Base-by-base conservation (phyloP, 352 stramenopile species). In the Phytophthora europaea region DNA sequence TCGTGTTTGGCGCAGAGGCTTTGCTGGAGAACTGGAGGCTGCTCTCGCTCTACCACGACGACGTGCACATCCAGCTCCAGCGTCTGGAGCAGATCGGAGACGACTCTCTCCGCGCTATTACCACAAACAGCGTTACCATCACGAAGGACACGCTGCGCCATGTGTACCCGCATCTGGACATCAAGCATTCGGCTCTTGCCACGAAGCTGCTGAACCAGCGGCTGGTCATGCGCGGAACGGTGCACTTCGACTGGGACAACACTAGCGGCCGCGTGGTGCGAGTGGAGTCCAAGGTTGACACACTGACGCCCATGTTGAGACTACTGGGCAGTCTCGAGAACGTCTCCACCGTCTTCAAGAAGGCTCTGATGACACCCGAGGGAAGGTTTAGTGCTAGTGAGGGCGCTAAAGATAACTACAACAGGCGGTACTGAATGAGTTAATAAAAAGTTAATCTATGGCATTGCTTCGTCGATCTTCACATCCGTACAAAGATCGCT, bases 21-120 rank as follows among this genome's bases (percentile, higher is more conserved):
- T 22, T 73, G 12, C 66, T 67, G 7, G 60, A 69, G 2, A 59
- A 51, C 40, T 73, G 67, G 67, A 73, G 26, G 34, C 16, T 54
- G 8, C 18, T 73, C 15, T 73, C 67, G 31, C 43, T 73, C 23
- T 60, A 69, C 53, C 43, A 68, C 6, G 31, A 26, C 20, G 66
- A 64, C 22, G 33, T 55, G 10, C 20, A 66, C 10, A 1, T 66
- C 9, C 55, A 72, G 33, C 56, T 72, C 7, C 36, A 61, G 6
- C 33, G 56, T 5, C 18, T 72, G 23, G 18, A 55, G 23, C 52
- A 66, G 26, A 26, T 58, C 3, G 23, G 15, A 6, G 47, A 31
- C 23, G 36, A 72, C 33, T 72, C 55, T 22, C 6, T 72, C 38
- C 1, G 63, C 20, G 56, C 65, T 16, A 38, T 9, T 6, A 45